phyloP scores from a whole-genome alignment of 2,329 filamentous ascomycete genomes.

The Cryphonectria nitschkei region DNA sequence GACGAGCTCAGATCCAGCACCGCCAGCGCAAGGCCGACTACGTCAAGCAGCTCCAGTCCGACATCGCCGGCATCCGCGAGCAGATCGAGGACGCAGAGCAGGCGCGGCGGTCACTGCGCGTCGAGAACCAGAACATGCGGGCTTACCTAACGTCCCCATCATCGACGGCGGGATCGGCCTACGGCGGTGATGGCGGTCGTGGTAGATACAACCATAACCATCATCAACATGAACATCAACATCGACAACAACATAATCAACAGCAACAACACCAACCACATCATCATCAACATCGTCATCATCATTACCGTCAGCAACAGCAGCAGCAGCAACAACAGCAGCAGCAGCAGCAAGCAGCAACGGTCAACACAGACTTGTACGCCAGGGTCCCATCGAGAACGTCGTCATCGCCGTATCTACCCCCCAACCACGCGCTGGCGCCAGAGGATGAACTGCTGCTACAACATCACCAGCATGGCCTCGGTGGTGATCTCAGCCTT shows the following conservation, averaged over 20 bases:
- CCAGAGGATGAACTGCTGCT: conserved; percentile 42
- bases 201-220: neutral
- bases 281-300: neutral
- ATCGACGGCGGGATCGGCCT: neutral
- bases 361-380: neutral
- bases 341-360: neutral
- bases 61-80: conserved; percentile 52
- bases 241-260: neutral
- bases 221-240: neutral
- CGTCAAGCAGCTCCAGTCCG: conserved; percentile 56
- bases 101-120: conserved; percentile 42
- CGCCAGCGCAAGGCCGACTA: conserved; percentile 61
- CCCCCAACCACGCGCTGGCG: conserved; percentile 19
- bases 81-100: conserved; percentile 48
- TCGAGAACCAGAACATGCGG: conserved; percentile 50
- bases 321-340: neutral
- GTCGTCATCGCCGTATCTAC: neutral
- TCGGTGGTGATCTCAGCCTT: neutral
- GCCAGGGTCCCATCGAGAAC: neutral
- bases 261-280: neutral
- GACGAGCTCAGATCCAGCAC: conserved; percentile 58
- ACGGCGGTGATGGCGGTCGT: neutral
- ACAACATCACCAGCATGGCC: conserved; percentile 30
- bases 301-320: neutral
- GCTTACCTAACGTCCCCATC: conserved; percentile 38